Conservation (phyloP, 257 asterid species). For the Petunia axillaris region DNA sequence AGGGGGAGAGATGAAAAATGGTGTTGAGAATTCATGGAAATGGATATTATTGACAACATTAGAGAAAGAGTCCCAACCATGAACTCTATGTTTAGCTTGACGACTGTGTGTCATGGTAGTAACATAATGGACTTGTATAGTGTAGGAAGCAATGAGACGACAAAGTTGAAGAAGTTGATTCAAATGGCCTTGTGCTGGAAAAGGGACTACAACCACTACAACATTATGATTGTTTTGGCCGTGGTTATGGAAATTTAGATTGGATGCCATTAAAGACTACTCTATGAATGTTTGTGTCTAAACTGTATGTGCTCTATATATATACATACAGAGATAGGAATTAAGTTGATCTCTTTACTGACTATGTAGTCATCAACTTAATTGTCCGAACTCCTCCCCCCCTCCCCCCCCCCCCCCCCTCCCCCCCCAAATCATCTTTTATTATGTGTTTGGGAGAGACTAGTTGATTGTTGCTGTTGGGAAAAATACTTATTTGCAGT, state of each 20-base stretch:
- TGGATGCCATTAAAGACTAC: not conserved
- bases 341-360: not conserved
- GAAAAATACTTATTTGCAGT: too few relatives aligned
- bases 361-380: not conserved
- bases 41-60: constrained; percentile 36
- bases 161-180: constrained; percentile 85
- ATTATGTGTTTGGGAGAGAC: not conserved
- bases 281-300: not conserved
- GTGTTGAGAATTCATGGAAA: constrained; percentile 49
- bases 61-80: constrained; percentile 50
- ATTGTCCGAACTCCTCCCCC: not conserved
- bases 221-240: constrained; percentile 26
- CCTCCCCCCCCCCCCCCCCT: too few relatives aligned
- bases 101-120: constrained; percentile 57
- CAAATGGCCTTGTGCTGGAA: constrained; percentile 79
- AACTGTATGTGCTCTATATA: not conserved
- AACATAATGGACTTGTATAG: constrained; percentile 52
- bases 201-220: constrained; percentile 62
- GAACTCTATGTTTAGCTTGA: constrained; percentile 55
- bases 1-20: constrained; percentile 33
- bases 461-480: too few relatives aligned
- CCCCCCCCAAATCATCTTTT: not conserved
- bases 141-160: constrained; percentile 55
- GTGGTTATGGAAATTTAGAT: constrained; percentile 11
- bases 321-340: too few relatives aligned